A percentile compares a stretch with the other conserved stretches of the same genome.
Conservation (phyloP, 2,329 filamentous ascomycete genomes). For the Albifimbria verrucaria region DNA sequence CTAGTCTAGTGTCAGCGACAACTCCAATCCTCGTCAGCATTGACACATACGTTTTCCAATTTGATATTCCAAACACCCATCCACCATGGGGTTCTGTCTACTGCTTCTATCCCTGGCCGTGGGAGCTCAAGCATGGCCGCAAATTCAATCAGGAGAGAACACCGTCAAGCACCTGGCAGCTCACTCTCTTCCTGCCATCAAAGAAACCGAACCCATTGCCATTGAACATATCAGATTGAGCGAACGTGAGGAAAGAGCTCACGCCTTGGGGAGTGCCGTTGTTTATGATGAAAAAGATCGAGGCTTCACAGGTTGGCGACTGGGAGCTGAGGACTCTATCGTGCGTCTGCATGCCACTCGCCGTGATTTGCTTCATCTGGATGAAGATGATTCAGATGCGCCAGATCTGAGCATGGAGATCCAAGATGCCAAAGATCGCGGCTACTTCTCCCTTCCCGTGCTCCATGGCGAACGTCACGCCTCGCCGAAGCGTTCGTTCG, state of each 20-base stretch:
- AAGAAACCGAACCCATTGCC: no score
- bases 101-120: background rate
- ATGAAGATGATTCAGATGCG: no score
- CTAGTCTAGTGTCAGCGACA: background rate
- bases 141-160: background rate
- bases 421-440: conserved; percentile 9
- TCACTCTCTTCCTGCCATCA: background rate
- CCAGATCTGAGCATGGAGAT: conserved; percentile 2
- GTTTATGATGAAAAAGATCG: background rate
- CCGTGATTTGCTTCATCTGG: background rate
- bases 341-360: background rate
- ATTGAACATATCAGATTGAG: no score
- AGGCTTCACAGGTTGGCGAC: background rate
- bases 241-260: background rate
- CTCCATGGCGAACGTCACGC: background rate
- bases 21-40: background rate
- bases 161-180: no score
- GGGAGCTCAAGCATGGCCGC: background rate
- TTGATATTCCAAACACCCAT: background rate
- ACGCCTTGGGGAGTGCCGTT: background rate
- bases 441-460: conserved; percentile 20
- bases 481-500: conserved; percentile 37
- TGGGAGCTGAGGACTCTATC: background rate
- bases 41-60: background rate
- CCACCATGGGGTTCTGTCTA: background rate